phyloP scores from a whole-genome alignment of 2,329 filamentous ascomycete species.

The Leptosphaerulina australis region DNA sequence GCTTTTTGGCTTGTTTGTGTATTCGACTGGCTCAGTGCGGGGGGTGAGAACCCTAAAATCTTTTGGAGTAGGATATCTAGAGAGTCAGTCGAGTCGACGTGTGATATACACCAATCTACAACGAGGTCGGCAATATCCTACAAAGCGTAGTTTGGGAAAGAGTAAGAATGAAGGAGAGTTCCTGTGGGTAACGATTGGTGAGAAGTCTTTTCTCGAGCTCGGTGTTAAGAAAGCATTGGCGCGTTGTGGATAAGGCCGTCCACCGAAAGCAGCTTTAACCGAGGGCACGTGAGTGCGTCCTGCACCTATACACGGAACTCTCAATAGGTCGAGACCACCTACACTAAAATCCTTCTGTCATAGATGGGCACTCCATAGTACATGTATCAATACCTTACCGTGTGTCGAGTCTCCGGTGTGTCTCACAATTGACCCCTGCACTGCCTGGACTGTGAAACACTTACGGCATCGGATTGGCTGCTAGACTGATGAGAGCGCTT shows the following conservation, averaged over 20 bases:
- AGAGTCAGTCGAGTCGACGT: conserved; percentile 15
- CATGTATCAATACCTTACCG: background rate
- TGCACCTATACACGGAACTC: background rate
- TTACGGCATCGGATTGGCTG: conserved; percentile 22
- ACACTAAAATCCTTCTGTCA: background rate
- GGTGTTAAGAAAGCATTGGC: conserved; percentile 1
- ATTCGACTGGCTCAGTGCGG: background rate
- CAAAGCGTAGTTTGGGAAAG: background rate
- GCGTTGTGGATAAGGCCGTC: conserved; percentile 8
- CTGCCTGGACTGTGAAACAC: conserved; percentile 33
- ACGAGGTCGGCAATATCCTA: conserved; percentile 4
- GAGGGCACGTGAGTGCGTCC: conserved; percentile 7
- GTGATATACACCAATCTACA: conserved; percentile 17
- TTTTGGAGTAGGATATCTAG: conserved; percentile 2
- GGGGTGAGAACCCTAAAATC: background rate
- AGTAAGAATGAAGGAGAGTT: background rate
- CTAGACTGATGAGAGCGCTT: conserved; percentile 15
- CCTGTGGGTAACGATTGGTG: background rate
- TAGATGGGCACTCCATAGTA: background rate
- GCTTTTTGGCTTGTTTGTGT: conserved; percentile 1
- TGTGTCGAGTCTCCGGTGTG: conserved; percentile 18
- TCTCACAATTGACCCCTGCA: conserved; percentile 35
- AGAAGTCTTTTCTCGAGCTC: conserved; percentile 15
- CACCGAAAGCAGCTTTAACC: conserved; percentile 6
- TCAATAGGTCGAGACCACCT: background rate